Evolutionary conservation across 139 green algal species (phyloP).

Genomic region (Gonium pectorale): DNA sequence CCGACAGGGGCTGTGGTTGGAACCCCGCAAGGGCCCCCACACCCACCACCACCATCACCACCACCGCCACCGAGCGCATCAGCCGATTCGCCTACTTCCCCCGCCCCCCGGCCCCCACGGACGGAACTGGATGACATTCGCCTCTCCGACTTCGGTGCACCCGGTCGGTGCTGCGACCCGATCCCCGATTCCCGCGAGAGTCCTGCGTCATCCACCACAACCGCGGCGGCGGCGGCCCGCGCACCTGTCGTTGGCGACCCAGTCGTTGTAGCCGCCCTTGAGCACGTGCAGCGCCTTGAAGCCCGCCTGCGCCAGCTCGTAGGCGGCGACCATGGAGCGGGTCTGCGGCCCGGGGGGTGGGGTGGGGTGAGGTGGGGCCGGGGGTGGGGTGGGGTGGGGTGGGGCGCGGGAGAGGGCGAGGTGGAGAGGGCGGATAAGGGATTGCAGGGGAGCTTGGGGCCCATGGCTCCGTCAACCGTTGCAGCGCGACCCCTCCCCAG

Average conservation of each 20-base stretch:
- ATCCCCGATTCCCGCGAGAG: neutral
- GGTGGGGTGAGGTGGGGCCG: neutral
- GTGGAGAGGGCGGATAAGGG: neutral
- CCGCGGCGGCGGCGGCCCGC: neutral
- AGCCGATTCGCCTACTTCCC: neutral
- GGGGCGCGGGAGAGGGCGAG: neutral
- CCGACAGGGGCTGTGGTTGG: too few species aligned
- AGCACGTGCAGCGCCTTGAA: constrained; percentile 59
- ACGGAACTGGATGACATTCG: too few species aligned
- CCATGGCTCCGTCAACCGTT: too few species aligned
- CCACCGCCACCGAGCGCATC: too few species aligned
- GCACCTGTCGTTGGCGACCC: constrained; percentile 47
- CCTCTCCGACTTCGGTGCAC: too few species aligned
- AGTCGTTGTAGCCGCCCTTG: constrained; percentile 46
- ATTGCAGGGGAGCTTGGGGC: neutral
- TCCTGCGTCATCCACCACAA: neutral
- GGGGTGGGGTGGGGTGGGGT: neutral
- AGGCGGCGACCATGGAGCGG: constrained; percentile 74
- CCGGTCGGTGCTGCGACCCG: too few species aligned
- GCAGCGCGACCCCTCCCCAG: too few species aligned
- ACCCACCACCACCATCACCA: neutral
- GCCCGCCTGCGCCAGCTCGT: constrained; percentile 56
- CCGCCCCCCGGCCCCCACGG: neutral
- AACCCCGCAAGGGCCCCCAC: too few species aligned
- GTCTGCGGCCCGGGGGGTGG: neutral